phyloP scores from a whole-genome alignment of 495 filamentous ascomycete species.

The Neurospora cerealis region DNA sequence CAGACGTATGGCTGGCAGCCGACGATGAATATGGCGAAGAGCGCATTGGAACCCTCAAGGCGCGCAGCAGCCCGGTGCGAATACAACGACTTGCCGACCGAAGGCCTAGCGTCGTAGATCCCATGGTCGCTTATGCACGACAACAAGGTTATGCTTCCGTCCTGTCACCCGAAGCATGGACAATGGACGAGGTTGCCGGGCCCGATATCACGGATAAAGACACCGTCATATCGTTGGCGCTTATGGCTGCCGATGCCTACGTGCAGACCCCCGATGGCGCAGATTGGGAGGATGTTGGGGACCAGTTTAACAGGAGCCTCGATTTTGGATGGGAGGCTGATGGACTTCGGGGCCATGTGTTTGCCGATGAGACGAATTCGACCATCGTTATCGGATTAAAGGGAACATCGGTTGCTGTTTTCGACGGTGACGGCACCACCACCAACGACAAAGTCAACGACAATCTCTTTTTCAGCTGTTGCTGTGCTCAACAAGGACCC shows the following conservation, averaged over 20 bases:
- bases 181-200: conserved; percentile 63
- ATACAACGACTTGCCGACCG: conserved; percentile 80
- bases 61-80: conserved; percentile 47
- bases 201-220: conserved; percentile 82
- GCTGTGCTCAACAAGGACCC: conserved; percentile 85
- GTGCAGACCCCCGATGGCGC: conserved; percentile 55
- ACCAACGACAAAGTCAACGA: conserved; percentile 97
- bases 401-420: conserved; percentile 81
- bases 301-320: conserved; percentile 67
- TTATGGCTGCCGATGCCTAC: conserved; percentile 85
- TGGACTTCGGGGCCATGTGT: conserved; percentile 87
- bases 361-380: conserved; percentile 70
- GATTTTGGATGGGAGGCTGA: conserved; percentile 88
- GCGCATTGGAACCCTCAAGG: conserved; percentile 38
- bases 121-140: conserved; percentile 58
- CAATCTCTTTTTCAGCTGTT: conserved; percentile 96
- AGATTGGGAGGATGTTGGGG: conserved; percentile 77
- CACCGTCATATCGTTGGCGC: conserved; percentile 72
- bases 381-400: conserved; percentile 90
- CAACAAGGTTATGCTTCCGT: conserved; percentile 48
- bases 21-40: conserved; percentile 49
- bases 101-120: conserved; percentile 61
- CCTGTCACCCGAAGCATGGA: conserved; percentile 66
- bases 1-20: conserved; percentile 51
- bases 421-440: conserved; percentile 89